phyloP scores from a whole-genome alignment of 2,329 filamentous ascomycete genomes.

The Fonsecaea pugnacius region DNA sequence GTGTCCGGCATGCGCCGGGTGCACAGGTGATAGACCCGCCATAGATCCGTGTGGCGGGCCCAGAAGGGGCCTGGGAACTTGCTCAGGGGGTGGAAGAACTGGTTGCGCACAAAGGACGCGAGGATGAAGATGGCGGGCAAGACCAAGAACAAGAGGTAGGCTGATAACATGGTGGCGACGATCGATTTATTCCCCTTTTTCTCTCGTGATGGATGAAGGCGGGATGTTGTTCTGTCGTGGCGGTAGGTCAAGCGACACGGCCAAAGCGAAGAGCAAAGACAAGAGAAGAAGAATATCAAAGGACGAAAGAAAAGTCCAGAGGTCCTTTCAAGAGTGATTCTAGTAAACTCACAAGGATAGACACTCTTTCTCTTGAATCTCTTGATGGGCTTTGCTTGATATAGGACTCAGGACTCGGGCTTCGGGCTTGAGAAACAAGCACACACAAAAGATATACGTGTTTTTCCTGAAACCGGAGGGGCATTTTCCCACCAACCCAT shows the following conservation, averaged over 20 bases:
- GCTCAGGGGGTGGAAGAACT: conserved; percentile 44
- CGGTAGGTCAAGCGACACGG: too few species aligned
- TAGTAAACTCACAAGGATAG: too few species aligned
- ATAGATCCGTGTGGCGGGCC: conserved; percentile 43
- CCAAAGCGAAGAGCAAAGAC: too few species aligned
- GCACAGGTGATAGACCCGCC: conserved; percentile 46
- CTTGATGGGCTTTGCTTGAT: too few species aligned
- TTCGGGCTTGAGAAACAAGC: too few species aligned
- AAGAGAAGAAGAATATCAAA: neutral
- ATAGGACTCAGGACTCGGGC: too few species aligned
- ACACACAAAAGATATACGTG: too few species aligned
- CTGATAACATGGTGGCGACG: neutral
- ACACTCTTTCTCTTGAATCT: too few species aligned
- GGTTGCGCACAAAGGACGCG: conserved; percentile 26
- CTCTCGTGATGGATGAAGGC: neutral
- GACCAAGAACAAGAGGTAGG: neutral
- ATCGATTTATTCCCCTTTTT: neutral
- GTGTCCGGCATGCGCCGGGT: conserved; percentile 44
- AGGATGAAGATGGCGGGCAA: neutral
- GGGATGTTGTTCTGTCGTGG: neutral
- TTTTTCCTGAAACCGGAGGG: too few species aligned
- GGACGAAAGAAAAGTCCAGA: too few species aligned
- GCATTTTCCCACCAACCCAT: too few species aligned
- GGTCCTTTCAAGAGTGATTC: too few species aligned
- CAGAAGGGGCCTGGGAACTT: conserved; percentile 47